Conservation (phyloP, 306 rosid genomes). For the Gastrolobium bilobum region DNA sequence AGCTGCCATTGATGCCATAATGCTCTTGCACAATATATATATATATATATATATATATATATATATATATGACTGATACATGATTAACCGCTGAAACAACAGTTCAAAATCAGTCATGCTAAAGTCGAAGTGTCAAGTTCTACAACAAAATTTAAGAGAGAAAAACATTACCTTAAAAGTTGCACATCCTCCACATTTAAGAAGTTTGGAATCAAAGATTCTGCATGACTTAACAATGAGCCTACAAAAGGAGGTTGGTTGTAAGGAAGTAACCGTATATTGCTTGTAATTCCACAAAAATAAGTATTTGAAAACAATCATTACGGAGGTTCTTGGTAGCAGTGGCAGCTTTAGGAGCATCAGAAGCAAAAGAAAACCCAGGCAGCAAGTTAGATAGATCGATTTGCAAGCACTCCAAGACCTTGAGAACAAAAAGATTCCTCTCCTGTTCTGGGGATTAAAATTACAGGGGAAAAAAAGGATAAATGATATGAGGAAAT, state of each 20-base stretch:
- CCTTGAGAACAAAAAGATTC: slow-evolving; percentile 82
- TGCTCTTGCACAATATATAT: not conserved
- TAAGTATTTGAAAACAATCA: slow-evolving; percentile 39
- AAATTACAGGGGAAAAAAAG: slow-evolving; percentile 38
- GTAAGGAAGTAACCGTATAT: slow-evolving; percentile 47
- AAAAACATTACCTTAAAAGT: slow-evolving; percentile 74
- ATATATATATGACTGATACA: slow-evolving; percentile 15
- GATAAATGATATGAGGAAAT: slow-evolving; percentile 41
- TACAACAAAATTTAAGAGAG: slow-evolving; percentile 34
- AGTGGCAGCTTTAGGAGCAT: slow-evolving; percentile 67
- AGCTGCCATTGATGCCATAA: not conserved
- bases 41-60: not conserved
- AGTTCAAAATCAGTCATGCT: slow-evolving; percentile 42
- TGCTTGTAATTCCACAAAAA: slow-evolving; percentile 30
- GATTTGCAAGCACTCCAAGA: slow-evolving; percentile 83
- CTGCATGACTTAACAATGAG: slow-evolving; percentile 90
- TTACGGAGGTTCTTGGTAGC: slow-evolving; percentile 88
- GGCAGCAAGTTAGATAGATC: slow-evolving; percentile 72
- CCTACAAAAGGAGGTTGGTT: slow-evolving; percentile 66
- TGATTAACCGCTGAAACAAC: slow-evolving; percentile 7
- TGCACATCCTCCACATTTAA: slow-evolving; percentile 89
- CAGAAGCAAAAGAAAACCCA: slow-evolving; percentile 73
- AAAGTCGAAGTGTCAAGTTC: slow-evolving; percentile 34
- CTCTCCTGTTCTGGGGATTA: slow-evolving; percentile 88
- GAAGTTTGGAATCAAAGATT: slow-evolving; percentile 87